phyloP scores from a whole-genome alignment of 1,139 yeast genomes.

The Scheffersomyces parashehatae region DNA sequence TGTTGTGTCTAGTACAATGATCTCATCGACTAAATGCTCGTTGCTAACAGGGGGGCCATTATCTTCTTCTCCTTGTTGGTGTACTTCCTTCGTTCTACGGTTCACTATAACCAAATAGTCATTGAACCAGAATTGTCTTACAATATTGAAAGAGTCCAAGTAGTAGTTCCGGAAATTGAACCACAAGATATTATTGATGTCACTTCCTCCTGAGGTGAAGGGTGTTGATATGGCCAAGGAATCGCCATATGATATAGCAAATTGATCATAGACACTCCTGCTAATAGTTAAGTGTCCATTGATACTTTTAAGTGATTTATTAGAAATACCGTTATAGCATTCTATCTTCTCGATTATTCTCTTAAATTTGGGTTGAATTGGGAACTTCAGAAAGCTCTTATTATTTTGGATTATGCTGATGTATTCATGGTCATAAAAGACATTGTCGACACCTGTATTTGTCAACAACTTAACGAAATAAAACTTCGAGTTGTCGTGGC shows the following conservation, averaged over 20 bases:
- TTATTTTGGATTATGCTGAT: constrained; percentile 25
- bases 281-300: constrained; percentile 25
- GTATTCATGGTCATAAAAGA: constrained; percentile 29
- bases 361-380: constrained; percentile 34
- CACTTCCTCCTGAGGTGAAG: constrained; percentile 20
- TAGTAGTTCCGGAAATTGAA: constrained; percentile 38
- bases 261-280: constrained; percentile 27
- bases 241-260: constrained; percentile 17
- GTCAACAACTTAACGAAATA: constrained; percentile 24
- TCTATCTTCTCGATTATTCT: constrained; percentile 24
- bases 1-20: constrained; percentile 37
- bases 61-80: constrained; percentile 13
- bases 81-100: constrained; percentile 24
- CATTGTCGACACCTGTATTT: constrained; percentile 12
- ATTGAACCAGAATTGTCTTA: constrained; percentile 37
- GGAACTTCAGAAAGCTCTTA: constrained; percentile 25
- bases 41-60: constrained; percentile 5
- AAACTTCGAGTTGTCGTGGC: constrained; percentile 18
- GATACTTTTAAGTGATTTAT: constrained; percentile 12
- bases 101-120: constrained; percentile 39
- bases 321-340: constrained; percentile 16
- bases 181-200: constrained; percentile 42
- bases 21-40: constrained; percentile 33
- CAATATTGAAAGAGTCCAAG: constrained; percentile 35
- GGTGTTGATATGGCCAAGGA: constrained; percentile 40